A percentile compares a stretch with the other conserved stretches of the same genome.
These are phyloP conservation scores for Grosmannia huntii DNA, from an alignment of 2,329 filamentous ascomycete species.

Conservation along the genomic window DNA sequence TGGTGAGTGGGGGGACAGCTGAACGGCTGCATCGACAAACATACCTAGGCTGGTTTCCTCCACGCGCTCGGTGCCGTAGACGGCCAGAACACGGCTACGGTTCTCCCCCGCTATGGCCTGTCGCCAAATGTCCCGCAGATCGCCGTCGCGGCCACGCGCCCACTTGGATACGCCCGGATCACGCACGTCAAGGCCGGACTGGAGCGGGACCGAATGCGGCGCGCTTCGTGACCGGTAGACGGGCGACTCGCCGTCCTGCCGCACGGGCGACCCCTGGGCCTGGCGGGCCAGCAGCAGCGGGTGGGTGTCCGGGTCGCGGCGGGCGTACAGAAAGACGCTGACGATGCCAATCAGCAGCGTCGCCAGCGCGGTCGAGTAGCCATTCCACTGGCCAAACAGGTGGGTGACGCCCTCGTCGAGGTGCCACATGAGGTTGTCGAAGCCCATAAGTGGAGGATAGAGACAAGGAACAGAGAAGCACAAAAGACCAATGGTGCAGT, in stretches of 20 bases:
- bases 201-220: slow-evolving; percentile 73
- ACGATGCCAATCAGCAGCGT: slow-evolving; percentile 54
- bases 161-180: slow-evolving; percentile 70
- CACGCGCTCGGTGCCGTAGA: slow-evolving; percentile 62
- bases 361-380: slow-evolving; percentile 61
- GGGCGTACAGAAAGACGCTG: slow-evolving; percentile 56
- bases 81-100: slow-evolving; percentile 63
- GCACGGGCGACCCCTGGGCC: slow-evolving; percentile 62
- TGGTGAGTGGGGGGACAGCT: too few species aligned
- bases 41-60: slow-evolving; percentile 57
- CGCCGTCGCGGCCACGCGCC: slow-evolving; percentile 71
- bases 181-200: slow-evolving; percentile 68
- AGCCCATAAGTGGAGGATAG: slow-evolving; percentile 22
- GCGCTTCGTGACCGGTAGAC: slow-evolving; percentile 73
- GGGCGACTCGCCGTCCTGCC: slow-evolving; percentile 74
- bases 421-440: slow-evolving; percentile 47
- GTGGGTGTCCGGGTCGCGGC: slow-evolving; percentile 78
- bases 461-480: background rate
- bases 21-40: slow-evolving; percentile 1
- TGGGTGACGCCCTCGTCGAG: slow-evolving; percentile 60
- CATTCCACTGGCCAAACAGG: slow-evolving; percentile 69
- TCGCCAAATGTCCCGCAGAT: slow-evolving; percentile 85
- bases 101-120: slow-evolving; percentile 47
- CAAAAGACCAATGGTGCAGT: background rate
- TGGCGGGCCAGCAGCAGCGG: slow-evolving; percentile 83